These are phyloP conservation scores for Clathrospora elynae DNA, from an alignment of 2,329 filamentous ascomycete genomes.

Conservation along the genomic window DNA sequence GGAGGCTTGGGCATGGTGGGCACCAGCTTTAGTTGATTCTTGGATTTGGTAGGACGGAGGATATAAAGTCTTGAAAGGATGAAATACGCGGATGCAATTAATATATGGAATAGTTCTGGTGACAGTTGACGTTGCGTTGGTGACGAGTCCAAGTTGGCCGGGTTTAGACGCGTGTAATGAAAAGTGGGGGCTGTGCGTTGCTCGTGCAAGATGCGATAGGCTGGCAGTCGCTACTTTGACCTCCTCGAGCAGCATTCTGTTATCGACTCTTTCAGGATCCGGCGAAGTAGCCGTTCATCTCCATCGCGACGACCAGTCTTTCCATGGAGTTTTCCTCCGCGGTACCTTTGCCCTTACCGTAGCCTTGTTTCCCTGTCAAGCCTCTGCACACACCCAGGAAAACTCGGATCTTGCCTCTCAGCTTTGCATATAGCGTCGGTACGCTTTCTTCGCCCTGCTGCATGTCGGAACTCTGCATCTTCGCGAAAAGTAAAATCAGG, in stretches of 20 bases:
- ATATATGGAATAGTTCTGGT: no score
- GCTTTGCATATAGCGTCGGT: slow-evolving; percentile 64
- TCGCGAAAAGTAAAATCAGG: slow-evolving; percentile 69
- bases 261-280: background rate
- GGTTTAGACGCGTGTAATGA: slow-evolving; percentile 2
- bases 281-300: slow-evolving; percentile 71
- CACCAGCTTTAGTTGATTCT: no score
- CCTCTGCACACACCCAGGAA: slow-evolving; percentile 75
- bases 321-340: slow-evolving; percentile 65
- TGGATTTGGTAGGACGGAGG: no score
- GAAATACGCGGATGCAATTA: no score
- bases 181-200: slow-evolving; percentile 1
- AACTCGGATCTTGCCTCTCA: slow-evolving; percentile 72
- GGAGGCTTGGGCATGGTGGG: no score
- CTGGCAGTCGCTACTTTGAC: no score
- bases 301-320: slow-evolving; percentile 70
- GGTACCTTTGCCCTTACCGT: slow-evolving; percentile 44
- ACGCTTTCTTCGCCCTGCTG: slow-evolving; percentile 38
- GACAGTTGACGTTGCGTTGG: background rate
- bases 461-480: slow-evolving; percentile 29
- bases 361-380: slow-evolving; percentile 65
- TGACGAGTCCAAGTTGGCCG: background rate
- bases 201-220: background rate
- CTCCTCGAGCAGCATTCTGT: no score
- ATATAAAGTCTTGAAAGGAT: no score